Conservation (phyloP, 495 filamentous ascomycete species). For the Friedmanniomyces simplex region DNA sequence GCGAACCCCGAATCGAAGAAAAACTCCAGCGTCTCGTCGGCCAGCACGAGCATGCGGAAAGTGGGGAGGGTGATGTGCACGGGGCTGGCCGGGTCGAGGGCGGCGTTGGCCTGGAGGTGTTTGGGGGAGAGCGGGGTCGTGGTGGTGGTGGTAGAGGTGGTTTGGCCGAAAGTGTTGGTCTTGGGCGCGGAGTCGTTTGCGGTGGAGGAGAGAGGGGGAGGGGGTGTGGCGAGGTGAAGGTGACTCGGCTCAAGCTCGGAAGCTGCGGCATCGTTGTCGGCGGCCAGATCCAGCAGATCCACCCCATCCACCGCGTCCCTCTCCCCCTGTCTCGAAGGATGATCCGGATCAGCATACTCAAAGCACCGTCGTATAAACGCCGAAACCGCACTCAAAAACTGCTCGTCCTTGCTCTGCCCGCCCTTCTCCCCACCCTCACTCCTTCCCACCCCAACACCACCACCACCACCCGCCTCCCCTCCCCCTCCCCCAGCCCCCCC, state of each 20-base stretch:
- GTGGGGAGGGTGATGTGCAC: conserved; percentile 94
- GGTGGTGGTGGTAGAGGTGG: too few species aligned
- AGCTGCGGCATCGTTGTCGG: conserved; percentile 21
- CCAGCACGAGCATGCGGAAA: conserved; percentile 96
- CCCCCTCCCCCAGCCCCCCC: neutral
- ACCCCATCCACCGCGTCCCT: conserved; percentile 28
- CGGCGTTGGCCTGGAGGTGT: conserved; percentile 64
- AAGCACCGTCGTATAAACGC: conserved; percentile 94
- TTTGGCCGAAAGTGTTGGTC: conserved; percentile 14
- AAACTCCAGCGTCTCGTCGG: conserved; percentile 86
- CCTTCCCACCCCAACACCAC: neutral
- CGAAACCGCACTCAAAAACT: conserved; percentile 81
- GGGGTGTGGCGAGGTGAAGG: conserved; percentile 13
- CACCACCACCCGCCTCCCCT: too few species aligned
- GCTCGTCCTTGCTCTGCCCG: conserved; percentile 51
- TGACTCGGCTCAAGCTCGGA: neutral
- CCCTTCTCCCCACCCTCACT: conserved; percentile 23
- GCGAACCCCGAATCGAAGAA: conserved; percentile 85
- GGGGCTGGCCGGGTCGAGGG: conserved; percentile 83
- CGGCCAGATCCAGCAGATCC: conserved; percentile 55
- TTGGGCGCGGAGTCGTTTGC: conserved; percentile 5
- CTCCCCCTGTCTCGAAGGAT: conserved; percentile 42
- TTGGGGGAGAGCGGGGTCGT: conserved; percentile 38
- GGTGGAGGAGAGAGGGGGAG: too few species aligned
- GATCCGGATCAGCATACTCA: conserved; percentile 94